Evolutionary conservation across 2,329 filamentous ascomycete genomes (phyloP).

Genomic region (Zymoseptoria pseudotritici): DNA sequence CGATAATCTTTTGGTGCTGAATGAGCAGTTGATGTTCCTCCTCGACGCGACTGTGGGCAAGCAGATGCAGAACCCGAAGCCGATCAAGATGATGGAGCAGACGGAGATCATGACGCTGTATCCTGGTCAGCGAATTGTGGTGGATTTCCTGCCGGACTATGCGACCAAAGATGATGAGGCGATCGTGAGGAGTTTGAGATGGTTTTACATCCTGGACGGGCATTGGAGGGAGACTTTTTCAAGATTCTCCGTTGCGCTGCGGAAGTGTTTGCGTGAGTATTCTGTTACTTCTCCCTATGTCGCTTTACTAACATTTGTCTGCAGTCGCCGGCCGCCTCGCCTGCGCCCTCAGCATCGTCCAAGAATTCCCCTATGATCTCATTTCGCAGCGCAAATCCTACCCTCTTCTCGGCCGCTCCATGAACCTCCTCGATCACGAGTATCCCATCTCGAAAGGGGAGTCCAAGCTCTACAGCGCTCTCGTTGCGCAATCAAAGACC

Average conservation of each 20-base stretch:
- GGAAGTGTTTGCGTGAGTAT: slow-evolving; percentile 71
- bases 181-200: slow-evolving; percentile 74
- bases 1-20: slow-evolving; percentile 65
- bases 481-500: slow-evolving; percentile 24
- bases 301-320: slow-evolving; percentile 13
- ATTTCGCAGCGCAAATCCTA: slow-evolving; percentile 36
- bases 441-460: slow-evolving; percentile 12
- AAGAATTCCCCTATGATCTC: slow-evolving; percentile 44
- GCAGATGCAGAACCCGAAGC: slow-evolving; percentile 5
- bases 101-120: slow-evolving; percentile 39
- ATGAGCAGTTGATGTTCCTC: slow-evolving; percentile 49
- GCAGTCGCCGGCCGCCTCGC: slow-evolving; percentile 43
- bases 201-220: slow-evolving; percentile 69
- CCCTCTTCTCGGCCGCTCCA: slow-evolving; percentile 33
- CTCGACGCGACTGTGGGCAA: slow-evolving; percentile 18
- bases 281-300: not conserved
- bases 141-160: slow-evolving; percentile 59
- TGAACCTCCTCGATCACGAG: slow-evolving; percentile 32
- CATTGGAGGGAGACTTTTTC: slow-evolving; percentile 65
- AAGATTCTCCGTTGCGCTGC: slow-evolving; percentile 66
- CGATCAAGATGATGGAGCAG: slow-evolving; percentile 44
- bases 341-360: slow-evolving; percentile 49
- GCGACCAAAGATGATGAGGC: slow-evolving; percentile 56
- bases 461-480: slow-evolving; percentile 13
- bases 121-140: slow-evolving; percentile 57